These are phyloP conservation scores for Rhizophagus sp. DNA, from an alignment of 192 early-diverging fungal genomes.

Conservation along the genomic window DNA sequence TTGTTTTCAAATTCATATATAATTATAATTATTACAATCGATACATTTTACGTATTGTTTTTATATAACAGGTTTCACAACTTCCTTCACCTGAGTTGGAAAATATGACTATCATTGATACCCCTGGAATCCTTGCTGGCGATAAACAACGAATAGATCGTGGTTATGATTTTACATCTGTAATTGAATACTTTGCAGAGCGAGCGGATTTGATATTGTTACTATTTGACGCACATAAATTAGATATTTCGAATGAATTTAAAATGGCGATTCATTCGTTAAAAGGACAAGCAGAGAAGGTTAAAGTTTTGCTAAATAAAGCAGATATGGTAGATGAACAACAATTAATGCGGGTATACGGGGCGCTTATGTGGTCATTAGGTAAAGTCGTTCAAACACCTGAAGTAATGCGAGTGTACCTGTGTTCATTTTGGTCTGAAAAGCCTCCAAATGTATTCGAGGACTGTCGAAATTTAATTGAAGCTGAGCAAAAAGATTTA, in stretches of 20 bases:
- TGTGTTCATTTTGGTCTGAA: constrained; percentile 78
- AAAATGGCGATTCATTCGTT: constrained; percentile 75
- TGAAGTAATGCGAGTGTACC: constrained; percentile 86
- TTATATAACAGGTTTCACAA: constrained; percentile 61
- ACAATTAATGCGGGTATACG: constrained; percentile 88
- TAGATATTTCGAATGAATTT: constrained; percentile 91
- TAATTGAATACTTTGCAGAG: constrained; percentile 87
- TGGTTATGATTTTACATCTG: constrained; percentile 78
- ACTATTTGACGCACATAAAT: constrained; percentile 86
- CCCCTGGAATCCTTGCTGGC: constrained; percentile 87
- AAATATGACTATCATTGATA: constrained; percentile 86
- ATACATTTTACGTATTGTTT: background rate
- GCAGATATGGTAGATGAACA: constrained; percentile 84
- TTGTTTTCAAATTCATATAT: background rate
- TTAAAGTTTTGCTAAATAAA: constrained; percentile 86
- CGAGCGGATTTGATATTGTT: constrained; percentile 82
- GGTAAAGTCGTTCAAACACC: constrained; percentile 87
- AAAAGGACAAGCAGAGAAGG: constrained; percentile 85
- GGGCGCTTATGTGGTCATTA: constrained; percentile 91
- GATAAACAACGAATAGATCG: constrained; percentile 82
- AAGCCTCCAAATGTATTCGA: constrained; percentile 68
- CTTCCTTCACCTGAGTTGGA: constrained; percentile 72
- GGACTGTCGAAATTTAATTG: constrained; percentile 69
- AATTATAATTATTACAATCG: background rate
- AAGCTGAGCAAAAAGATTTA: constrained; percentile 77